Conservation (phyloP, 495 filamentous ascomycete species). For the Hypoxylon rickii region DNA sequence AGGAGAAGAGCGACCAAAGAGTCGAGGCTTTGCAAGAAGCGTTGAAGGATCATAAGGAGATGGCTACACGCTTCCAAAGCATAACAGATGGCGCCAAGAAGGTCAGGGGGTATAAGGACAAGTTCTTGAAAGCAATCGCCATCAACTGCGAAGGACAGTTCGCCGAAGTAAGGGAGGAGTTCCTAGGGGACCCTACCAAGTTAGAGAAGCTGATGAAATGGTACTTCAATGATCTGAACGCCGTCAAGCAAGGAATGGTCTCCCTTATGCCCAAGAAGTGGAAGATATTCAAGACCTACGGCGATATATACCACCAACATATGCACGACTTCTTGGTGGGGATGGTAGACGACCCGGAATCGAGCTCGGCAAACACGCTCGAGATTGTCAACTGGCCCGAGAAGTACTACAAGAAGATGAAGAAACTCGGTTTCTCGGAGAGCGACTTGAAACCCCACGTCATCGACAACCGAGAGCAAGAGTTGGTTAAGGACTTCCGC, state of each 20-base stretch:
- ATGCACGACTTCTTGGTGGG: slow-evolving; percentile 92
- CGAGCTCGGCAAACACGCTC: slow-evolving; percentile 77
- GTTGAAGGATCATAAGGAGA: slow-evolving; percentile 90
- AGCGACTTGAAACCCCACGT: slow-evolving; percentile 78
- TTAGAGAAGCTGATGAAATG: slow-evolving; percentile 86
- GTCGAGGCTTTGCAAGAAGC: slow-evolving; percentile 91
- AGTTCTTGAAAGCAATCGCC: slow-evolving; percentile 81
- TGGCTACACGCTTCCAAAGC: slow-evolving; percentile 89
- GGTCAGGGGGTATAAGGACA: slow-evolving; percentile 94
- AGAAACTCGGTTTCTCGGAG: slow-evolving; percentile 76
- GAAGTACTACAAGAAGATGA: slow-evolving; percentile 96
- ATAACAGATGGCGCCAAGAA: slow-evolving; percentile 90
- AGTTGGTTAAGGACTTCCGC: slow-evolving; percentile 91
- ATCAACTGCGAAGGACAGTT: slow-evolving; percentile 74
- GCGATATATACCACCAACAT: slow-evolving; percentile 83
- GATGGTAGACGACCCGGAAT: slow-evolving; percentile 78
- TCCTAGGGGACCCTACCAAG: slow-evolving; percentile 78
- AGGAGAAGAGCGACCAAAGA: slow-evolving; percentile 93
- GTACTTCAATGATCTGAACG: slow-evolving; percentile 97
- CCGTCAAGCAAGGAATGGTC: slow-evolving; percentile 87
- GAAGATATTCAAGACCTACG: slow-evolving; percentile 92
- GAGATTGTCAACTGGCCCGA: slow-evolving; percentile 93
- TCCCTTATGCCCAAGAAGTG: slow-evolving; percentile 93
- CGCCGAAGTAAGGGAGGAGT: slow-evolving; percentile 70
- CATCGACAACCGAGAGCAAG: slow-evolving; percentile 83